Base-by-base conservation (phyloP, 2,329 filamentous ascomycete genomes). In the Diplodia sapinea region DNA sequence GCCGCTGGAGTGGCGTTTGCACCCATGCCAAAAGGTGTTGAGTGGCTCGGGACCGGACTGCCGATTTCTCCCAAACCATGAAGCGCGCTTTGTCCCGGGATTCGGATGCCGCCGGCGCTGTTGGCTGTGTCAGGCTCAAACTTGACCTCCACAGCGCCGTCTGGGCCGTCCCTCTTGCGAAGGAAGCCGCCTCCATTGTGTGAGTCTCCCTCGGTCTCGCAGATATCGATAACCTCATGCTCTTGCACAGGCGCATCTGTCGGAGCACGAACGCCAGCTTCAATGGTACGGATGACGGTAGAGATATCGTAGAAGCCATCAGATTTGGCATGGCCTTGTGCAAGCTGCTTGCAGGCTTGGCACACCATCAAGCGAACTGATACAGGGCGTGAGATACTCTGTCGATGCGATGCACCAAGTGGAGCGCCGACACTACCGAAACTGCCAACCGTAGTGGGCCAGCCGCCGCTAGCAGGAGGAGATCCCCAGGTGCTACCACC, bases 121-220 rank as follows among this genome's bases (percentile, higher is more conserved):
- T 33, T 68, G 13, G 57, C 23, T 7, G 64, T 36, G 72, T 49
- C 72, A 71, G 47, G 70, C 61, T 80, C 79, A 71, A 80, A 83
- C 70, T 80, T 82, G 71, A 84, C 81, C 4, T 78, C 76, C 49
- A 80, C 74, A 8, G 75, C 74, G n/a, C 69, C 70, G 20, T 52
- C 66, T 40, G 69, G 71, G 4, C 79, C 82, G 59, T 87, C 85
- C 49, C 85, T 83, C 69, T 85, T 86, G 70, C 91, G 84, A 40
- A 91, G 88, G 74, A 99, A 96, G n/a, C 95, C 95, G 54, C 94
- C 94, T 55, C 95, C 95, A 73, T 98, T 98, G 68, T 89, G 88
- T 2, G 82, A 77, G 73, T 91, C 96, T 68, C 95, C 95, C 76
- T 97, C 92, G 0, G 94, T 97, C 73, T 98, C 94, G 77, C 92